These are phyloP conservation scores for Lasiodiplodia citricola DNA, from an alignment of 2,329 filamentous ascomycete species.

Conservation along the genomic window DNA sequence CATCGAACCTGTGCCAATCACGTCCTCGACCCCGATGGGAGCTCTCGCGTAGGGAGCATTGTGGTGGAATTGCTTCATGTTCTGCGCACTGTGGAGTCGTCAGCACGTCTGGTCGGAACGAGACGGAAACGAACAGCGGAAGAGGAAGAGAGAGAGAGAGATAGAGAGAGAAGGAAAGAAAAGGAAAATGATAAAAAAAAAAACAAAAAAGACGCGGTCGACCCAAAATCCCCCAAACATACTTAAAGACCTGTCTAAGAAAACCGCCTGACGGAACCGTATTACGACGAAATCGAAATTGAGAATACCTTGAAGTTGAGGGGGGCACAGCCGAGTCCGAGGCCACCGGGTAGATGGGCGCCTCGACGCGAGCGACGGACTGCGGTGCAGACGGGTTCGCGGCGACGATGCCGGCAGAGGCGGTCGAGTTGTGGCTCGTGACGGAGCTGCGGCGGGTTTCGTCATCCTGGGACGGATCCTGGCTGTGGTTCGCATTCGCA, in stretches of 20 bases:
- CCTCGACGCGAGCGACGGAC: conserved; percentile 11
- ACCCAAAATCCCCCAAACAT: conserved; percentile 1
- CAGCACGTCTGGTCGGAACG: neutral
- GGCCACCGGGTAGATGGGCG: conserved; percentile 10
- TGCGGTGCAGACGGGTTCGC: conserved; percentile 5
- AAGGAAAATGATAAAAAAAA: neutral
- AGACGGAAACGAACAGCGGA: neutral
- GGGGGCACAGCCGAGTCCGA: conserved; percentile 11
- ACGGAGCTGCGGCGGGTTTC: conserved; percentile 31
- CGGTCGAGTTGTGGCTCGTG: conserved; percentile 34
- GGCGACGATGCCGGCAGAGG: conserved; percentile 3
- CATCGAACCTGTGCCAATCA: conserved; percentile 7
- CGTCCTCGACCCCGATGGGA: conserved; percentile 2
- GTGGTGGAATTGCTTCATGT: conserved; percentile 13
- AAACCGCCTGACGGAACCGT: conserved; percentile 19
- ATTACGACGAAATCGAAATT: conserved; percentile 21
- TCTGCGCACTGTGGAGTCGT: neutral
- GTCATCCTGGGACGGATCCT: conserved; percentile 23
- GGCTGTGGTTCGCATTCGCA: conserved; percentile 21
- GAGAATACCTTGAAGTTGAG: conserved; percentile 27
- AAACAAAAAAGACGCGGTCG: neutral
- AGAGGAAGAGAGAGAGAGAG: neutral
- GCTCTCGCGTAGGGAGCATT: neutral
- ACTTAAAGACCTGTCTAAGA: conserved; percentile 25
- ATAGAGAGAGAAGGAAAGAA: neutral